phyloP scores from a whole-genome alignment of 768 basidiomycete genomes.

The Panaeolus cyanescens region DNA sequence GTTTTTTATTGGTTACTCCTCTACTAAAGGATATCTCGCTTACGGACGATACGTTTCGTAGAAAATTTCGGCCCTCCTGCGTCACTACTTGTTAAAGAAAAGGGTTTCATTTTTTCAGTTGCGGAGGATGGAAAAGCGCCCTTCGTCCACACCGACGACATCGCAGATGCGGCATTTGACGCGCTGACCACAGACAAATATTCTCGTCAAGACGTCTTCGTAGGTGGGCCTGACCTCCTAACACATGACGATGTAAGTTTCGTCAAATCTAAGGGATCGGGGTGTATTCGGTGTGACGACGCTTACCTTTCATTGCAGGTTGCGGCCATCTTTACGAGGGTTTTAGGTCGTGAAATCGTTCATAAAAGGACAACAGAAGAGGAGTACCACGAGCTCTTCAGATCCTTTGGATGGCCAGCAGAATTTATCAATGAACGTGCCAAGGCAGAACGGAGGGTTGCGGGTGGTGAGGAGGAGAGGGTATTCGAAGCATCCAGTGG shows the following conservation, averaged over 20 bases:
- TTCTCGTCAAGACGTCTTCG: slow-evolving; percentile 15
- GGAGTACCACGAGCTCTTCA: not conserved
- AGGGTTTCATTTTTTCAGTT: slow-evolving; percentile 16
- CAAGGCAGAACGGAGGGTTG: not conserved
- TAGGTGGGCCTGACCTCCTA: slow-evolving; percentile 29
- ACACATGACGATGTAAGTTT: slow-evolving; percentile 27
- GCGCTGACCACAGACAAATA: slow-evolving; percentile 22
- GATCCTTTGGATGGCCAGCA: not conserved
- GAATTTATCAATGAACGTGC: not conserved
- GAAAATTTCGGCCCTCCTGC: slow-evolving; percentile 22
- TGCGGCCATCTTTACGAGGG: not conserved
- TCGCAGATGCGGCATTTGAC: slow-evolving; percentile 22
- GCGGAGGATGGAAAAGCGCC: slow-evolving; percentile 20
- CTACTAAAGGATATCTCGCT: slow-evolving; percentile 3
- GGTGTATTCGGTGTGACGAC: too few species aligned
- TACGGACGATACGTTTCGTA: not conserved
- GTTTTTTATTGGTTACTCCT: not conserved
- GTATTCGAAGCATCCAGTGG: slow-evolving; percentile 5
- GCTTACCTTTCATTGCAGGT: not conserved
- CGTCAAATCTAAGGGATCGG: not conserved
- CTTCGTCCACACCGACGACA: slow-evolving; percentile 25
- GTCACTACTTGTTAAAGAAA: not conserved
- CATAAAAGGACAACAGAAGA: not conserved
- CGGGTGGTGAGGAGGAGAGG: not conserved
- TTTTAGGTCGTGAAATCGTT: not conserved